Evolutionary conservation across 2,329 filamentous ascomycete species (phyloP).

Genomic region (Aspergillus awamori): DNA sequence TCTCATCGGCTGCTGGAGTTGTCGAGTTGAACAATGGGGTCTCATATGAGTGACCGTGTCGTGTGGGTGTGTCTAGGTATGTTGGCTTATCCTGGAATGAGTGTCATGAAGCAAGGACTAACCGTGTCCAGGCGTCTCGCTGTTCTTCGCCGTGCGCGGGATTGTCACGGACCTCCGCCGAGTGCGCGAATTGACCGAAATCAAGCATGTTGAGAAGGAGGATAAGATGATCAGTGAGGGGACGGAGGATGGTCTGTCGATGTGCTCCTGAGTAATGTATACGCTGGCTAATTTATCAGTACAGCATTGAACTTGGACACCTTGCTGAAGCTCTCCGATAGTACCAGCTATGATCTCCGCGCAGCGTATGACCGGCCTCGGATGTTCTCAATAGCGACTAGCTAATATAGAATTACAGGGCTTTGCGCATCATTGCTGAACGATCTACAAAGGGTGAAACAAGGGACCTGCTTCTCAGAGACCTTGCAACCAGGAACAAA

Average conservation of each 20-base stretch:
- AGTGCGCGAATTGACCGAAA: conserved; percentile 54
- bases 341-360: conserved; percentile 72
- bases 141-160: conserved; percentile 57
- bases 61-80: conserved; percentile 45
- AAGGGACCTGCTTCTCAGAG: conserved; percentile 44
- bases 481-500: conserved; percentile 44
- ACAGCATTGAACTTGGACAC: conserved; percentile 65
- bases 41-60: conserved; percentile 39
- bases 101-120: background rate
- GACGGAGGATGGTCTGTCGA: conserved; percentile 63
- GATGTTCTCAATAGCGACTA: conserved; percentile 50
- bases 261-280: background rate
- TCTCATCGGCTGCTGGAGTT: too few species aligned
- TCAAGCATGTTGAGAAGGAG: conserved; percentile 66
- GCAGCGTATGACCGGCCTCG: conserved; percentile 61
- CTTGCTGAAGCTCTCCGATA: conserved; percentile 67
- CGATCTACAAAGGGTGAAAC: conserved; percentile 46
- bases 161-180: conserved; percentile 57
- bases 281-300: conserved; percentile 21
- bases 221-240: conserved; percentile 75
- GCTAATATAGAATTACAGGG: conserved; percentile 29
- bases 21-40: conserved; percentile 32
- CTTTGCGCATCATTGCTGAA: conserved; percentile 51
- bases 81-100: background rate
- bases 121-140: conserved; percentile 36